Evolutionary conservation across 1,284 basidiomycete species (phyloP), one percentile per base, ranked within the genome.

Genomic region (Ustilago esculenta): DNA sequence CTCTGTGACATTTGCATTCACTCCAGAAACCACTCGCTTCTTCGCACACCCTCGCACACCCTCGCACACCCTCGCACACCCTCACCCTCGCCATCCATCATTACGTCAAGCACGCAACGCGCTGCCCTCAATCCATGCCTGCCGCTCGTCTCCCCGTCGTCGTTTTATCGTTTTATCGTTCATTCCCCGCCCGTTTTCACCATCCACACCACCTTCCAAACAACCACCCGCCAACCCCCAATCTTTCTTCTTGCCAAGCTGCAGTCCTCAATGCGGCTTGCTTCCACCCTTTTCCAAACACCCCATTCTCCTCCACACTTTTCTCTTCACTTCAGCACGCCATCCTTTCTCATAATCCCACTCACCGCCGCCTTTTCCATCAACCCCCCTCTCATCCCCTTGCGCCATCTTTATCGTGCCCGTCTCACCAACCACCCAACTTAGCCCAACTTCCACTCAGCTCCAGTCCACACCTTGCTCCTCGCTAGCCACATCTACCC

Each of bases 121-220:
- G 20, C 20, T 23, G n/a, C n/a, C n/a, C n/a, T n/a, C n/a, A n/a
- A n/a, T 29, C 7, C 17, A 37, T 8, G 17, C 18, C 17, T 35
- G 14, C 40, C 18, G 17, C 39, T 42, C 11, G 40, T 15, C 23
- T 25, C 36, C 15, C 36, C 21, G 5, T 5, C 36, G 11, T 6
- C 17, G 36, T 18, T 37, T 20, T 37, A 4, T 15, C 40, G 5
- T 27, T 18, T 30, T n/a, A 14, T 17, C n/a, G 4, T 29, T 43
- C 49, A 43, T 51, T 51, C 41, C 35, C 51, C 51, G 42, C 34
- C 20, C 15, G 12, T 42, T 53, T 44, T 44, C 51, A 53, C 51
- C 42, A 39, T 45, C 35, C 10, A 24, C 34, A 30, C 8, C 40
- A 37, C 21, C 32, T 23, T 24, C 12, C 23, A n/a, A 12, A 14